Evolutionary conservation across 1,139 yeast species (phyloP).

Genomic region (Suhomyces anneliseae): DNA sequence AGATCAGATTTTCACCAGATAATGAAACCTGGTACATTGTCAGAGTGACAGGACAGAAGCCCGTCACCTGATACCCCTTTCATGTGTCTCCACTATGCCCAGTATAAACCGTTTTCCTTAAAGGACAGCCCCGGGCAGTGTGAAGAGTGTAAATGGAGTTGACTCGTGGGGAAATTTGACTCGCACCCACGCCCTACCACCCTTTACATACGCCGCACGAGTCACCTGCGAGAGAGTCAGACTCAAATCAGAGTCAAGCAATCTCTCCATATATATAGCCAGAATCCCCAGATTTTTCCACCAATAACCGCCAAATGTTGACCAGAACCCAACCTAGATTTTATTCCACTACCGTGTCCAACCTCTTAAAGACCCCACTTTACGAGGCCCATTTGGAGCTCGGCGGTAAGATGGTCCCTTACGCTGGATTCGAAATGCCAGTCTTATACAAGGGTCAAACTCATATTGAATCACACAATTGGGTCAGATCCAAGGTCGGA

Average conservation of each 20-base stretch:
- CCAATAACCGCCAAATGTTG: constrained; percentile 7
- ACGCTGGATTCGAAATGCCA: constrained; percentile 96
- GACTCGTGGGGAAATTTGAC: background rate
- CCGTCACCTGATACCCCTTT: background rate
- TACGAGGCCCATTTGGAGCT: constrained; percentile 73
- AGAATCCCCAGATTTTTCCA: constrained; percentile 1
- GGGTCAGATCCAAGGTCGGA: constrained; percentile 90
- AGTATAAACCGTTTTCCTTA: background rate
- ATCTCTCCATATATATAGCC: background rate
- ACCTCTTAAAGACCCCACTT: constrained; percentile 67
- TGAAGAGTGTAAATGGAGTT: background rate
- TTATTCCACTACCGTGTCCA: constrained; percentile 25
- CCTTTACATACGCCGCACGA: too few relatives aligned
- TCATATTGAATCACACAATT: constrained; percentile 89
- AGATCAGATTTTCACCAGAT: too few relatives aligned
- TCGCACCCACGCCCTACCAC: background rate
- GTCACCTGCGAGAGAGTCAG: background rate
- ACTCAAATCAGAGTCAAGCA: constrained; percentile 8
- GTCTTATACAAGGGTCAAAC: constrained; percentile 78
- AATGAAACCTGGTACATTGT: too few relatives aligned
- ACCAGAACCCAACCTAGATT: constrained; percentile 16
- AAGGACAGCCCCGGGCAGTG: too few relatives aligned
- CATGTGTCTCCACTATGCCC: background rate
- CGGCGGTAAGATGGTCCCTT: constrained; percentile 91
- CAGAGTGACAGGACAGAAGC: too few relatives aligned